Evolutionary conservation across 2,329 filamentous ascomycete genomes (phyloP).

Genomic region (Plenodomus biglobosus): DNA sequence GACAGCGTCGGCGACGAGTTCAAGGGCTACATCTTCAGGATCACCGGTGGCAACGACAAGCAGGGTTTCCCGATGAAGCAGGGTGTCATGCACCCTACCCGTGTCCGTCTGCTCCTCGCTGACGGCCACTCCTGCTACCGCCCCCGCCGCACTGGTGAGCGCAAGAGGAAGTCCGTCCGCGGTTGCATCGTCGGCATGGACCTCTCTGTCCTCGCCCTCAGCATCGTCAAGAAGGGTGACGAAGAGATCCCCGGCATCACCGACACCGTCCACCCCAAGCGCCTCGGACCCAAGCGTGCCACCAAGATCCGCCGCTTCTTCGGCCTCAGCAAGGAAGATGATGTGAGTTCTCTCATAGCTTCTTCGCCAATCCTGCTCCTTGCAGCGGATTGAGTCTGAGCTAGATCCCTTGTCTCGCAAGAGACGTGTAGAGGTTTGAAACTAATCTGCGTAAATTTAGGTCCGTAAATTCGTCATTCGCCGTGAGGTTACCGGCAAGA

Average conservation of each 20-base stretch:
- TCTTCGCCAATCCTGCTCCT: slow-evolving; percentile 62
- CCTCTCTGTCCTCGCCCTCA: slow-evolving; percentile 89
- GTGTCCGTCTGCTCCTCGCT: slow-evolving; percentile 94
- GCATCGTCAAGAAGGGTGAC: slow-evolving; percentile 98
- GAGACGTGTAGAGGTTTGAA: slow-evolving; percentile 11
- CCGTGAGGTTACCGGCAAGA: slow-evolving; percentile 95
- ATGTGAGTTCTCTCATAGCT: slow-evolving; percentile 78
- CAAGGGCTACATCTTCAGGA: slow-evolving; percentile 99
- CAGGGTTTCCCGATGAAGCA: slow-evolving; percentile 99
- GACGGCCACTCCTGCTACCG: slow-evolving; percentile 99
- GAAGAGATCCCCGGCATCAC: slow-evolving; percentile 91
- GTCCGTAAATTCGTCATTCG: slow-evolving; percentile 99
- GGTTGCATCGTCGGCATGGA: slow-evolving; percentile 98
- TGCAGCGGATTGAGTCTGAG: slow-evolving; percentile 53
- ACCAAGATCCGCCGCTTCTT: slow-evolving; percentile 99
- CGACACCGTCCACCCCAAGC: slow-evolving; percentile 98
- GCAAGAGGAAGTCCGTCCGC: slow-evolving; percentile 98
- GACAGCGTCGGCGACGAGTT: slow-evolving; percentile 98
- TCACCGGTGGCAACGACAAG: slow-evolving; percentile 99
- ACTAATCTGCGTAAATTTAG: slow-evolving; percentile 53
- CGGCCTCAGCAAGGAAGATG: slow-evolving; percentile 99
- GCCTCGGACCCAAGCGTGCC: slow-evolving; percentile 98
- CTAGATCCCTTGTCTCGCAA: slow-evolving; percentile 7
- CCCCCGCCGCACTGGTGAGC: slow-evolving; percentile 94
- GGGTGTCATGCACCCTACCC: slow-evolving; percentile 97